Conservation (phyloP, 306 rosid genomes). For the Medicago lupulina region DNA sequence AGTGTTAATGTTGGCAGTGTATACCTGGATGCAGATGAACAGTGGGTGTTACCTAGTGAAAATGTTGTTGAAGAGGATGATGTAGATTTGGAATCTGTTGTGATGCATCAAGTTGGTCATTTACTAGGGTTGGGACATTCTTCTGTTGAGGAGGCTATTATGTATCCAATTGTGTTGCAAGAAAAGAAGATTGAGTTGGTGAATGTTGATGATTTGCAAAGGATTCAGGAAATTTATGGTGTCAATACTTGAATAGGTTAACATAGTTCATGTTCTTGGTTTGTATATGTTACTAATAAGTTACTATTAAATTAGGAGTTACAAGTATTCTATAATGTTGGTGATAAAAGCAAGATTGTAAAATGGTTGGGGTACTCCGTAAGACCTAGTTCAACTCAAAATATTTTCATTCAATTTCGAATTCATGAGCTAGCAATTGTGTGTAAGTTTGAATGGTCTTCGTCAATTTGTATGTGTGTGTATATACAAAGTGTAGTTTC, state of each 20-base stretch:
- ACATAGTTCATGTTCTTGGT: background rate
- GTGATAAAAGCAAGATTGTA: no score
- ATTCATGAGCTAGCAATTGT: no score
- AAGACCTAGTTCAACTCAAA: no score
- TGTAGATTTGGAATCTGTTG: constrained; percentile 13
- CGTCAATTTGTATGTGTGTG: no score
- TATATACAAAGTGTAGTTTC: no score
- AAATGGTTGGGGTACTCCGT: no score
- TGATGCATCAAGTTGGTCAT: constrained; percentile 45
- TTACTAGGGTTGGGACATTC: constrained; percentile 41
- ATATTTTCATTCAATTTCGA: no score
- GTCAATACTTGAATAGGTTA: background rate
- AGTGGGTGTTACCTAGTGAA: constrained; percentile 14
- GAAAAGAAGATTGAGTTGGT: constrained; percentile 27
- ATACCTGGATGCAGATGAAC: constrained; percentile 9
- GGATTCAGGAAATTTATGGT: constrained; percentile 17
- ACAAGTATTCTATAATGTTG: no score
- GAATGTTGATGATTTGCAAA: constrained; percentile 35
- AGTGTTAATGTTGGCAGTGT: background rate
- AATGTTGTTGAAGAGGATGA: background rate
- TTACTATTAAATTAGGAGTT: background rate
- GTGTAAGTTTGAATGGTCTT: no score
- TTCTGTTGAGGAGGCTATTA: constrained; percentile 17
- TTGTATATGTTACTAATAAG: background rate
- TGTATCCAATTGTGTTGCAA: constrained; percentile 37